These are phyloP conservation scores for Alternaria consortialis DNA, from an alignment of 2,329 filamentous ascomycete species.

Conservation along the genomic window DNA sequence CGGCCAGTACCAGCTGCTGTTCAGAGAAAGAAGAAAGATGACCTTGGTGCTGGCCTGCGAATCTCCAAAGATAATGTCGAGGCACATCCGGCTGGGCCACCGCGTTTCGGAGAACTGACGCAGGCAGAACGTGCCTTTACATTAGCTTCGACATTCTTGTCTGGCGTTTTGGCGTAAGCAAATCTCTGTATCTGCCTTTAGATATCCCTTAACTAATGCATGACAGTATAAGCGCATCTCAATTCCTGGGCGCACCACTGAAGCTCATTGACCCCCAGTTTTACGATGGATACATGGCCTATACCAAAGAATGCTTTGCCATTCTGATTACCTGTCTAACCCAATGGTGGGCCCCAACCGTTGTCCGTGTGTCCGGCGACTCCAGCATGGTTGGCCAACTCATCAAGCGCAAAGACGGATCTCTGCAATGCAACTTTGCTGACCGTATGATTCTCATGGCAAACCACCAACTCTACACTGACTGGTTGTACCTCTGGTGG, in stretches of 20 bases:
- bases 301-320: conserved; percentile 86
- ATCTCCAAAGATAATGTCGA: conserved; percentile 55
- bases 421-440: conserved; percentile 80
- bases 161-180: conserved; percentile 58
- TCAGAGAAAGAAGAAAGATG: conserved; percentile 45
- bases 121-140: conserved; percentile 62
- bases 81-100: conserved; percentile 54
- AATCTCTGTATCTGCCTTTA: neutral
- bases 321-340: conserved; percentile 81
- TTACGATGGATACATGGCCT: conserved; percentile 86
- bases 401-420: conserved; percentile 72
- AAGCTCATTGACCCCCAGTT: conserved; percentile 79
- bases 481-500: conserved; percentile 96
- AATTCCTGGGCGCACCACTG: conserved; percentile 78
- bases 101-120: conserved; percentile 57
- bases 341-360: conserved; percentile 86
- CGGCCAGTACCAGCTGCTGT: conserved; percentile 29
- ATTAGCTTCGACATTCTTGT: conserved; percentile 60
- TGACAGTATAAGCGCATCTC: conserved; percentile 67
- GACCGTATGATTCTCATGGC: conserved; percentile 84
- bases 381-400: conserved; percentile 80
- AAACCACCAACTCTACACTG: conserved; percentile 88
- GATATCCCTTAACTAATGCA: conserved; percentile 22
- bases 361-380: conserved; percentile 84
- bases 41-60: conserved; percentile 55